phyloP scores from a whole-genome alignment of 2,329 filamentous ascomycete genomes.

The Xenoacremonium recifei region DNA sequence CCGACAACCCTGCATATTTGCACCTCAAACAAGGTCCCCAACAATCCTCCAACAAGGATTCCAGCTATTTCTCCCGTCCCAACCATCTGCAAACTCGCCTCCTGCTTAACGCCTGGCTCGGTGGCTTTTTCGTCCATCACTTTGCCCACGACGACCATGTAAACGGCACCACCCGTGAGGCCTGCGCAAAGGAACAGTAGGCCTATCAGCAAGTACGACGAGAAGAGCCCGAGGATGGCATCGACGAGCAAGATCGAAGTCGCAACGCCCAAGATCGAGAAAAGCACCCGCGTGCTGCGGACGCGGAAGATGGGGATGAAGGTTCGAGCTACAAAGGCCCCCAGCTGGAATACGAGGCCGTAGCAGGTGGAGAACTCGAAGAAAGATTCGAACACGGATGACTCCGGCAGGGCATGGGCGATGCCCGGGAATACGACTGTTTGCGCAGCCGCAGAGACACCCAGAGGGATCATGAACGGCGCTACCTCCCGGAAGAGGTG shows the following conservation, averaged over 20 bases:
- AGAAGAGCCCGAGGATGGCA: slow-evolving; percentile 12
- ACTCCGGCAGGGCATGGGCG: slow-evolving; percentile 24
- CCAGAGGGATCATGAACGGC: slow-evolving; percentile 28
- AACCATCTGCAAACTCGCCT: slow-evolving; percentile 28
- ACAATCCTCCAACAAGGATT: slow-evolving; percentile 22
- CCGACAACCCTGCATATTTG: not conserved
- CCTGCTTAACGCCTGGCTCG: slow-evolving; percentile 17
- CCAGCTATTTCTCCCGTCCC: slow-evolving; percentile 30
- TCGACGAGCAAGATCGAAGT: not conserved
- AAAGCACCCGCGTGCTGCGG: slow-evolving; percentile 8
- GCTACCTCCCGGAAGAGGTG: slow-evolving; percentile 13
- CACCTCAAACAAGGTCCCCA: slow-evolving; percentile 23
- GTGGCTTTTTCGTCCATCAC: slow-evolving; percentile 17
- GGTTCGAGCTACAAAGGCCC: slow-evolving; percentile 24
- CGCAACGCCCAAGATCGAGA: slow-evolving; percentile 9
- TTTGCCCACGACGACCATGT: slow-evolving; percentile 22
- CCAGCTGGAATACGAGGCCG: slow-evolving; percentile 27
- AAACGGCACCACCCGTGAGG: slow-evolving; percentile 27
- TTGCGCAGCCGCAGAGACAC: slow-evolving; percentile 20
- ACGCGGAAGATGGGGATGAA: slow-evolving; percentile 18
- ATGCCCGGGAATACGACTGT: slow-evolving; percentile 27
- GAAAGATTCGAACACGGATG: slow-evolving; percentile 22
- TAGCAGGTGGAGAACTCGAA: slow-evolving; percentile 28
- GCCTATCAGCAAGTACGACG: slow-evolving; percentile 20
- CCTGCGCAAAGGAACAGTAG: slow-evolving; percentile 27